Evolutionary conservation across 805 yeast genomes (phyloP).

Genomic region (Barnettozyma botsteinii): DNA sequence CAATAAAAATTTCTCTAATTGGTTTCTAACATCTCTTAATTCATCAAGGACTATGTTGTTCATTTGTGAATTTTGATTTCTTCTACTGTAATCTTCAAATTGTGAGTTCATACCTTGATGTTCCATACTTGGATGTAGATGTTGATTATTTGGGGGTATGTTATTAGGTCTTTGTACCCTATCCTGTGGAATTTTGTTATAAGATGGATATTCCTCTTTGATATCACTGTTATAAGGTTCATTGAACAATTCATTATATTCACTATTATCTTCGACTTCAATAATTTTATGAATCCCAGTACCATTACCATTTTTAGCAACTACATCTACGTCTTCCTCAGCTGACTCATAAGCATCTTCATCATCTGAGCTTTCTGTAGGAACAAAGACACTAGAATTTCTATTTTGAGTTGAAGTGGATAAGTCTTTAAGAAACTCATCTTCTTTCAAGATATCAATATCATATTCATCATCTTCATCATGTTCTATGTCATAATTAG

Average conservation of each 20-base stretch:
- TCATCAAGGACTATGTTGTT: background rate
- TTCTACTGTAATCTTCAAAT: background rate
- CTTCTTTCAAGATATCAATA: slow-evolving; percentile 8
- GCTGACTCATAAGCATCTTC: slow-evolving; percentile 1
- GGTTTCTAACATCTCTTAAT: background rate
- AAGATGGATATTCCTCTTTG: background rate
- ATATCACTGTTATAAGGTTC: background rate
- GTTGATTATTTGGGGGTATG: slow-evolving; percentile 5
- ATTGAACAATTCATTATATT: slow-evolving; percentile 1
- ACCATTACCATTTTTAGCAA: background rate
- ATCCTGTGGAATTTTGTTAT: background rate
- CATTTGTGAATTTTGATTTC: background rate
- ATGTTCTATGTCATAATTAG: slow-evolving; percentile 2
- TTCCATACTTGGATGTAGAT: background rate
- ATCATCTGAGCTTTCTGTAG: slow-evolving; percentile 13
- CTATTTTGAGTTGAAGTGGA: background rate
- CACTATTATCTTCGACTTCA: background rate
- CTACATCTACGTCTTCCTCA: background rate
- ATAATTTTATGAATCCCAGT: slow-evolving; percentile 1
- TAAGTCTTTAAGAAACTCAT: slow-evolving; percentile 4
- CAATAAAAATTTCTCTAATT: background rate
- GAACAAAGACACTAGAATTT: slow-evolving; percentile 10
- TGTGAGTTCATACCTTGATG: too few relatives aligned
- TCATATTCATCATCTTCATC: slow-evolving; percentile 6
- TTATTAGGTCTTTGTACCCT: too few relatives aligned